Evolutionary conservation across 495 filamentous ascomycete genomes (phyloP), one percentile per base, ranked within the genome.

Genomic region (Aspergillus cavernicola): DNA sequence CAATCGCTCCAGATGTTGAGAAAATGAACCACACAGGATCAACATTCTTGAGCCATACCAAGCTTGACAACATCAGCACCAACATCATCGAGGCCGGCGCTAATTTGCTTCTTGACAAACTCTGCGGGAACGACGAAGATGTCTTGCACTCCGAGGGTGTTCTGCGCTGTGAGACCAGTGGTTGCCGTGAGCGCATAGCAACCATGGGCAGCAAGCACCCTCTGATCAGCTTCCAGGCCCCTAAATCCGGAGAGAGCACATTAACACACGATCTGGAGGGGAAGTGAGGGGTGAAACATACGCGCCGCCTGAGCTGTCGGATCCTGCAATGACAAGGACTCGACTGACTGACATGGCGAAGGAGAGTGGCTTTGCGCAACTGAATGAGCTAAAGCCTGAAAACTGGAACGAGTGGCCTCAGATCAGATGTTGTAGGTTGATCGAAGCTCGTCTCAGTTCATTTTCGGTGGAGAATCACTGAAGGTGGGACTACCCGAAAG

Each of bases 171-270:
- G 59, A 98, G 71, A 16, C 92, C 92, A 3, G 93, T 96, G 29
- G 92, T 96, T n/a, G 90, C 87, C 36, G 92, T 96, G 81, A 96
- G 93, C 51, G 90, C 91, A 75, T 97, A 97, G 73, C 87, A 90
- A 39, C 84, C 85, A 80, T 97, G 89, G 15, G 88, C 88, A 22
- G 92, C 87, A 31, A 97, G 85, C 45, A 95, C 91, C 64, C 93
- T 92, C 68, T 97, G 91, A 70, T 98, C 93, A 26, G 93, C 93
- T 66, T 98, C 93, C 35, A 98, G 82, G n/a, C 93, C 93, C 35
- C 90, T 96, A 57, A 38, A 47, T 31, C 23, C 49, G 15, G 36
- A 42, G 20, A 29, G 32, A 37, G 16, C 47, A 45, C 54, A 58
- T 64, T 61, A 64, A 58, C 43, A 45, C 26, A 16, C 40, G 35